Evolutionary conservation across 2,329 filamentous ascomycete genomes (phyloP), one percentile per base, ranked within the genome.

Genomic region (Monascus ruber): DNA sequence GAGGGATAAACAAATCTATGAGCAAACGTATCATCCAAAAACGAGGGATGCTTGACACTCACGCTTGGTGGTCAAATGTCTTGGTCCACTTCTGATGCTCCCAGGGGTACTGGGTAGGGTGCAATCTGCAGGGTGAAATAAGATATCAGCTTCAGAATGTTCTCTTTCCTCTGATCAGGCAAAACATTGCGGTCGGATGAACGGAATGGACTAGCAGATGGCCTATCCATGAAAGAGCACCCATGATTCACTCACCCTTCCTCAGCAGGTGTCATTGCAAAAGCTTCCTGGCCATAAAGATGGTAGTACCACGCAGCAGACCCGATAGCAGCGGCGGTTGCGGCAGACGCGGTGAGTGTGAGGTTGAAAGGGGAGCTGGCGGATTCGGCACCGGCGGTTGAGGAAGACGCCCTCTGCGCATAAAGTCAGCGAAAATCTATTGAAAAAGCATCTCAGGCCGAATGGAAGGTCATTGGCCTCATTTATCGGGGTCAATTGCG

Each of bases 281-380:
- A 78, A 47, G 85, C 83, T 56, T 83, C 80, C 56, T 85, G 79
- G 59, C 88, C 91, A 69, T 94, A 96, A 55, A 94, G 81, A 70
- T 94, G 86, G 68, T 89, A 94, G 73, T 95, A 96, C 87, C 88
- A 96, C 55, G 85, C 88, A 59, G 89, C 80, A 52, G 89, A 89
- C 57, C 87, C 88, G 67, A 85, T 73, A 56, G 89, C 86, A 60
- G 87, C 76, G 56, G 83, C 79, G 55, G 87, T 94, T 55, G 91
- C 88, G 62, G 84, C 85, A 58, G 79, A 77, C 60, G 85, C 86
- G 63, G 88, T 83, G 57, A 88, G 74, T 69, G 89, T 95, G 66
- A 91, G 74, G 69, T 81, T 81, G 68, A 84, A 81, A 56, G 83
- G 74, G 57, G 85, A 82, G 61, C 81, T 77, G 64, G 79, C 73